Evolutionary conservation across 2,329 filamentous ascomycete species (phyloP).

Genomic region (Ceratocystis smalleyi): DNA sequence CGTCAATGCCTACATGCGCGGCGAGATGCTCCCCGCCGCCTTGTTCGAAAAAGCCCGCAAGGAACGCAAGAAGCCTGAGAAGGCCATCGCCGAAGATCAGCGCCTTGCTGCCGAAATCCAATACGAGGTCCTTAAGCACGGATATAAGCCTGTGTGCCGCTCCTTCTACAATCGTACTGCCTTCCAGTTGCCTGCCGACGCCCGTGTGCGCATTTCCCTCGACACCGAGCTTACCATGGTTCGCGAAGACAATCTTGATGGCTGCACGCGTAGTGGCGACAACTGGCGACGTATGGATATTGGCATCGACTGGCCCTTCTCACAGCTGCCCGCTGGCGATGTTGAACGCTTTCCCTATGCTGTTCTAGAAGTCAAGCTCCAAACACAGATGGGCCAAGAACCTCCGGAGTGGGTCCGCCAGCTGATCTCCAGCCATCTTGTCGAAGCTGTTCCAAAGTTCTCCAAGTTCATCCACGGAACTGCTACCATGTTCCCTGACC

Average conservation of each 20-base stretch:
- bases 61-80: slow-evolving; percentile 84
- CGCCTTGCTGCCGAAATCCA: slow-evolving; percentile 82
- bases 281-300: slow-evolving; percentile 98
- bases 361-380: slow-evolving; percentile 89
- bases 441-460: slow-evolving; percentile 98
- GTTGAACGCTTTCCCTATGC: slow-evolving; percentile 89
- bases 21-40: slow-evolving; percentile 67
- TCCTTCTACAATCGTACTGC: slow-evolving; percentile 98
- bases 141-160: slow-evolving; percentile 75
- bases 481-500: slow-evolving; percentile 68
- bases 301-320: slow-evolving; percentile 88
- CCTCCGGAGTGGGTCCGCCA: slow-evolving; percentile 94
- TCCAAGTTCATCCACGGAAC: slow-evolving; percentile 98
- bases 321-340: slow-evolving; percentile 70
- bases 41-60: slow-evolving; percentile 95
- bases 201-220: slow-evolving; percentile 86
- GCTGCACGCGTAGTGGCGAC: slow-evolving; percentile 55
- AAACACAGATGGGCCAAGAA: slow-evolving; percentile 89
- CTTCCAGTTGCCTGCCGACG: slow-evolving; percentile 92
- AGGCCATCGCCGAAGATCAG: slow-evolving; percentile 83
- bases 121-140: slow-evolving; percentile 77
- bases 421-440: slow-evolving; percentile 79
- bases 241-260: slow-evolving; percentile 88
- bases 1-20: slow-evolving; percentile 76
- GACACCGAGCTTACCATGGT: slow-evolving; percentile 93